Base-by-base conservation (phyloP, 2,329 filamentous ascomycete genomes). In the Penicillium paneum region DNA sequence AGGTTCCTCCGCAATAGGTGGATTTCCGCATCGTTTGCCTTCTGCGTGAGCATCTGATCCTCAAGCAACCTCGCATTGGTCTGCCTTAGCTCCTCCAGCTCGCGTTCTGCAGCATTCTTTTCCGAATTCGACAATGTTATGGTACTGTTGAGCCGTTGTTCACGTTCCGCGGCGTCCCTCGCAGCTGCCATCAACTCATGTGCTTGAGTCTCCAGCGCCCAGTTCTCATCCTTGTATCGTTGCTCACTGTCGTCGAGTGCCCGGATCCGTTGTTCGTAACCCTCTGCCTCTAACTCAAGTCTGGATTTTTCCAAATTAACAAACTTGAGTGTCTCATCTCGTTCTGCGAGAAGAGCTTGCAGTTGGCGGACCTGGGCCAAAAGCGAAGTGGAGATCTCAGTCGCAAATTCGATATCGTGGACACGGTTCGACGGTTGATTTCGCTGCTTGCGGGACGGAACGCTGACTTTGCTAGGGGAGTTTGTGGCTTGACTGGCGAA, bases 381-480 rank as follows among this genome's bases (percentile, higher is more conserved):
- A 48, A 99, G 80, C 2, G 91, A 96, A 6, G 91, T 96, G 68
- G 91, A 97, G 66, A 99, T 97, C 70, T 99, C 93, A 47, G 94
- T 92, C n/a, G 93, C 94, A 68, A 99, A 96, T 65, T 97, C 91
- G 68, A 99, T 96, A 68, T 99, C 94, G 70, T 97, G 91, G 12
- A 96, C 87, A 48, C 92, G 86, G 69, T 87, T 94, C 10, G 88
- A 84, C 2, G 90, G 89, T 69, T 97, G 93, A 64, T 97, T 97
- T 52, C 94, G 84, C 69, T 94, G 83, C 71, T 92, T 94, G 63
- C 93, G 85, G 63, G 90, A 93, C 1, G 91, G 91, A 8, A 94
- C 89, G 65, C 82, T 89, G 59, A 96, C 81, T 76, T 97, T 99
- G 40, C 90, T 91, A 2, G 93, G 93, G 24, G 93, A 97, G 55